Conservation (phyloP, 2,329 filamentous ascomycete genomes). For the Talaromyces marneffei region DNA sequence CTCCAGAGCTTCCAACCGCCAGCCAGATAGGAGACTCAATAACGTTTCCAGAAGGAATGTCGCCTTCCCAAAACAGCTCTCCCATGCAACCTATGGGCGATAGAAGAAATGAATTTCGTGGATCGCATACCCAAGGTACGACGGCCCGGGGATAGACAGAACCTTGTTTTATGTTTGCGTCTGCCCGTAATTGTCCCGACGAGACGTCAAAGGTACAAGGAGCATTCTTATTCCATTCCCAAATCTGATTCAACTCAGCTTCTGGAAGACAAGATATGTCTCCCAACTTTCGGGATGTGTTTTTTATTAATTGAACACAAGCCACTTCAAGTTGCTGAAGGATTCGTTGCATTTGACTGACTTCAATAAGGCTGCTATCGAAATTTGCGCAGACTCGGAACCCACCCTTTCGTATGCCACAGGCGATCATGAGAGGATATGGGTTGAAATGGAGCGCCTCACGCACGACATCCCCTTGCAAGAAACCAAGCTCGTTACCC, state of each 20-base stretch:
- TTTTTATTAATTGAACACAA: slow-evolving; percentile 13
- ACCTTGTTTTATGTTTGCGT: neutral
- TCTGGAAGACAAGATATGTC: slow-evolving; percentile 36
- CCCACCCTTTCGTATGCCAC: slow-evolving; percentile 38
- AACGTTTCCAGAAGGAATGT: slow-evolving; percentile 25
- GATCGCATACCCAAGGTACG: slow-evolving; percentile 35
- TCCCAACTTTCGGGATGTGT: slow-evolving; percentile 22
- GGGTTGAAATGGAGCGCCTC: slow-evolving; percentile 42
- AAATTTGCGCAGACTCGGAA: slow-evolving; percentile 43
- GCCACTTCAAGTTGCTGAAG: slow-evolving; percentile 33
- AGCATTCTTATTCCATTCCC: slow-evolving; percentile 37
- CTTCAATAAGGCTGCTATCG: slow-evolving; percentile 33
- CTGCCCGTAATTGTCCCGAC: slow-evolving; percentile 14
- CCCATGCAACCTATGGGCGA: slow-evolving; percentile 42
- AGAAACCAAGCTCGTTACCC: slow-evolving; percentile 34
- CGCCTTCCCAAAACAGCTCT: slow-evolving; percentile 44
- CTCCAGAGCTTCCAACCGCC: neutral
- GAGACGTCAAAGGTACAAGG: slow-evolving; percentile 31
- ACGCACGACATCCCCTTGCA: slow-evolving; percentile 29
- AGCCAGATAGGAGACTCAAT: slow-evolving; percentile 16
- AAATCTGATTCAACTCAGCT: slow-evolving; percentile 38
- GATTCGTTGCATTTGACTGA: slow-evolving; percentile 34
- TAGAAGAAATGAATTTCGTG: slow-evolving; percentile 30
- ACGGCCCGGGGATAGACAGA: slow-evolving; percentile 28
- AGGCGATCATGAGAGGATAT: slow-evolving; percentile 47